A percentile compares a stretch with the other conserved stretches of the same genome.
Evolutionary conservation across 176 grass and related monocot genomes (phyloP).

Genomic region (Phragmites australis): DNA sequence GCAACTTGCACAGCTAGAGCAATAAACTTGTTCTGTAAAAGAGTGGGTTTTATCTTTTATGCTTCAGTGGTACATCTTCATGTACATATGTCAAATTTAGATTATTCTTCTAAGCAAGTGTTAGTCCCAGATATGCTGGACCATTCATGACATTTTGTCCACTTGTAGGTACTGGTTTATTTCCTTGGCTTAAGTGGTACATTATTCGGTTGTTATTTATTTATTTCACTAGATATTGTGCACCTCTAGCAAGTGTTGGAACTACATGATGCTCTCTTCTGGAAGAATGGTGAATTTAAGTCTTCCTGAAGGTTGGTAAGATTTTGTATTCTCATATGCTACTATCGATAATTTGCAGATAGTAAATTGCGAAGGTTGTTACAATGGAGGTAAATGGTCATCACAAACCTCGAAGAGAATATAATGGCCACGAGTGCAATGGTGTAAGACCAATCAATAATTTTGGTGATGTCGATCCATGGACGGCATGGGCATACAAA

Average conservation of each 20-base stretch:
- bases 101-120: conserved; percentile 14
- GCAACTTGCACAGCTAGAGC: background rate
- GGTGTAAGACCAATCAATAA: conserved; percentile 46
- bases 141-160: conserved; percentile 25
- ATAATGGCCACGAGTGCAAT: conserved; percentile 44
- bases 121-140: conserved; percentile 32
- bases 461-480: conserved; percentile 86
- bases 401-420: conserved; percentile 49
- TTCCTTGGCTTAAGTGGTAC: background rate
- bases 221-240: conserved; percentile 12
- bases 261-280: background rate
- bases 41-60: background rate
- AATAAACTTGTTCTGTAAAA: background rate
- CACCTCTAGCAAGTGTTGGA: background rate
- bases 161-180: conserved; percentile 1
- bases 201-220: conserved; percentile 15
- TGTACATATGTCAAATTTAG: background rate
- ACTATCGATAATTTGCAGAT: conserved; percentile 33
- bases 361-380: conserved; percentile 22
- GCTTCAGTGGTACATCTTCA: conserved; percentile 1
- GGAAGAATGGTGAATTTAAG: background rate
- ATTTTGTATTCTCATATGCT: conserved; percentile 30
- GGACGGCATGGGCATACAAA: conserved; percentile 95
- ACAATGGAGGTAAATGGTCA: conserved; percentile 61
- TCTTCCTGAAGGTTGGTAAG: background rate